phyloP scores from a whole-genome alignment of 805 yeast species.

The Saturnispora sanitii region DNA sequence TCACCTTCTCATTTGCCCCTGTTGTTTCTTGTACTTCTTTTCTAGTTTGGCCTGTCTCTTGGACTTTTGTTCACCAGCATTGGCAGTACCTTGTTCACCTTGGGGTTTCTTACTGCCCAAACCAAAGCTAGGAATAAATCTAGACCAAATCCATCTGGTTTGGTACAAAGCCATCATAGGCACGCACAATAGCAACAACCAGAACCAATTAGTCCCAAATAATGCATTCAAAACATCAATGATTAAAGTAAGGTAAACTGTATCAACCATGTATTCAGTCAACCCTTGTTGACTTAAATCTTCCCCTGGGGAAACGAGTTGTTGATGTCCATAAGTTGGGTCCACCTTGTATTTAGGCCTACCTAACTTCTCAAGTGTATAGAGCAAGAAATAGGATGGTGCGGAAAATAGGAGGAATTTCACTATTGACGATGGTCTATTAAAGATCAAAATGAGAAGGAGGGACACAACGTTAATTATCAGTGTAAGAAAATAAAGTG shows the following conservation, averaged over 20 bases:
- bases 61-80: conserved; percentile 14
- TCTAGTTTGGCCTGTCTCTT: conserved; percentile 34
- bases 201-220: conserved; percentile 48
- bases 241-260: conserved; percentile 54
- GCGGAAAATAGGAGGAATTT: conserved; percentile 34
- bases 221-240: conserved; percentile 44
- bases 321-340: conserved; percentile 30
- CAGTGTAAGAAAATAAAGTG: conserved; percentile 28
- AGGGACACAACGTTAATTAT: conserved; percentile 33
- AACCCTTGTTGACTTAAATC: conserved; percentile 55
- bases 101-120: background rate
- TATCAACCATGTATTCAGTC: conserved; percentile 64
- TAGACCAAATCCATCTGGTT: conserved; percentile 28
- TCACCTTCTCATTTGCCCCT: background rate
- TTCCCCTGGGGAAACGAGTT: conserved; percentile 43
- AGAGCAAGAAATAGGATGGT: conserved; percentile 38
- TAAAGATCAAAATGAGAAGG: conserved; percentile 28
- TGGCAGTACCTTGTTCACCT: conserved; percentile 5
- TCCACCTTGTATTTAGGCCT: conserved; percentile 40
- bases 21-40: conserved; percentile 19
- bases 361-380: conserved; percentile 48
- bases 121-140: conserved; percentile 5
- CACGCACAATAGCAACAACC: conserved; percentile 43
- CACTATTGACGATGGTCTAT: conserved; percentile 36
- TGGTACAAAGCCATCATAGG: conserved; percentile 46